phyloP scores from a whole-genome alignment of 371 early-diverging fungal species.

The Mortierella sp. region DNA sequence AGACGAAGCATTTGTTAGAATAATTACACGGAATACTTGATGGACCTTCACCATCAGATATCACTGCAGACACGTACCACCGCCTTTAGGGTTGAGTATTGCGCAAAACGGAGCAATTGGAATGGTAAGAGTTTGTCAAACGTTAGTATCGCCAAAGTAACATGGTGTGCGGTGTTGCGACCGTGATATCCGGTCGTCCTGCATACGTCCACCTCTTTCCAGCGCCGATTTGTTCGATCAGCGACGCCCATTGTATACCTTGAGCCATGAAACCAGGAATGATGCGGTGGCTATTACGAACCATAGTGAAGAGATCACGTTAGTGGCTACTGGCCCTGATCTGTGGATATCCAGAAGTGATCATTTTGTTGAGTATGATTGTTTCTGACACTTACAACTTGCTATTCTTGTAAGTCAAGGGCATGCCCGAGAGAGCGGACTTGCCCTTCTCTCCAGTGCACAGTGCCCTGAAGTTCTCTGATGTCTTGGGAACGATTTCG shows the following conservation, averaged over 20 bases:
- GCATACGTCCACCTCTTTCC: not conserved
- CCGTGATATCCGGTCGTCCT: too few relatives aligned
- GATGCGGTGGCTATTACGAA: constrained; percentile 79
- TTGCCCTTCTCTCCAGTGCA: constrained; percentile 82
- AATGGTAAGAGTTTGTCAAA: too few relatives aligned
- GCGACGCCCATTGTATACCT: constrained; percentile 73
- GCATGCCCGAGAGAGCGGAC: constrained; percentile 69
- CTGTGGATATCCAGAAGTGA: too few relatives aligned
- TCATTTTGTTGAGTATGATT: too few relatives aligned
- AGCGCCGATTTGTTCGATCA: not conserved
- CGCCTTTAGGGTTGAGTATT: too few relatives aligned
- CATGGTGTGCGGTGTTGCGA: too few relatives aligned
- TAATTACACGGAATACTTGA: not conserved
- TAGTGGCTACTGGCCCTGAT: too few relatives aligned
- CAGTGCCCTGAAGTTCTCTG: constrained; percentile 95
- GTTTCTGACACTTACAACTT: constrained; percentile 69
- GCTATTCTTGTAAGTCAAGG: constrained; percentile 84
- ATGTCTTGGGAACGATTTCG: constrained; percentile 90
- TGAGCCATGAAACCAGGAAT: constrained; percentile 98
- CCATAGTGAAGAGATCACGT: not conserved
- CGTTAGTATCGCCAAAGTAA: too few relatives aligned
- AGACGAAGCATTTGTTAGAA: not conserved
- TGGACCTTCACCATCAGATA: not conserved
- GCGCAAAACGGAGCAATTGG: too few relatives aligned
- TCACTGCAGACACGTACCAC: constrained; percentile 19